A percentile compares a stretch with the other conserved stretches of the same genome.
These are phyloP conservation scores for Closterium sp. DNA, from an alignment of 139 green algal genomes.

Conservation along the genomic window DNA sequence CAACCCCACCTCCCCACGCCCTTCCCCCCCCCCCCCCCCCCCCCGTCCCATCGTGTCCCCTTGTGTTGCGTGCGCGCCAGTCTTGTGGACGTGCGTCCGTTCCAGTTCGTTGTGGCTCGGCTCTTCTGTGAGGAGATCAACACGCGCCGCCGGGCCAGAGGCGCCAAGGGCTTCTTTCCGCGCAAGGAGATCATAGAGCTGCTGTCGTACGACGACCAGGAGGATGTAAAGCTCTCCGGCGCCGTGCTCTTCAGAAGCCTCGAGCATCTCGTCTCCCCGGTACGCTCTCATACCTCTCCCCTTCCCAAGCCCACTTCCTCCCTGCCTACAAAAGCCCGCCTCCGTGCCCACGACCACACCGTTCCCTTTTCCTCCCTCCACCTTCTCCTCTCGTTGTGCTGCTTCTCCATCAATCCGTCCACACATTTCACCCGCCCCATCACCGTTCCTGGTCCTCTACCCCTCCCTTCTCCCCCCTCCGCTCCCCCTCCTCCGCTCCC, in stretches of 20 bases:
- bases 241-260: background rate
- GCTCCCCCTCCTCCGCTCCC: no score
- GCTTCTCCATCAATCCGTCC: background rate
- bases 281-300: background rate
- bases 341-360: background rate
- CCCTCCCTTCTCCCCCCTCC: background rate
- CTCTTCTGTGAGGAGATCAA: background rate
- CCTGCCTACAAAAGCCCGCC: background rate
- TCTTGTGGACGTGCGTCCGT: conserved; percentile 35
- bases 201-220: background rate
- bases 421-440: background rate
- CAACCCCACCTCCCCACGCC: background rate
- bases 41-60: background rate
- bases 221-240: conserved; percentile 3
- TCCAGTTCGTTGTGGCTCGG: conserved; percentile 23
- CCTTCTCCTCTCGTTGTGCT: background rate
- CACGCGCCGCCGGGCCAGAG: background rate
- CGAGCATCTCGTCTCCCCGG: background rate
- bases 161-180: background rate
- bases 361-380: background rate
- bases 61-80: background rate
- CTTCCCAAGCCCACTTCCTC: background rate
- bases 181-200: conserved; percentile 4
- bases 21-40: no score
- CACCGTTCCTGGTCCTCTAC: background rate